These are phyloP conservation scores for Nymphaea colorata DNA, from an alignment of 164 flowering plant species.

Conservation along the genomic window DNA sequence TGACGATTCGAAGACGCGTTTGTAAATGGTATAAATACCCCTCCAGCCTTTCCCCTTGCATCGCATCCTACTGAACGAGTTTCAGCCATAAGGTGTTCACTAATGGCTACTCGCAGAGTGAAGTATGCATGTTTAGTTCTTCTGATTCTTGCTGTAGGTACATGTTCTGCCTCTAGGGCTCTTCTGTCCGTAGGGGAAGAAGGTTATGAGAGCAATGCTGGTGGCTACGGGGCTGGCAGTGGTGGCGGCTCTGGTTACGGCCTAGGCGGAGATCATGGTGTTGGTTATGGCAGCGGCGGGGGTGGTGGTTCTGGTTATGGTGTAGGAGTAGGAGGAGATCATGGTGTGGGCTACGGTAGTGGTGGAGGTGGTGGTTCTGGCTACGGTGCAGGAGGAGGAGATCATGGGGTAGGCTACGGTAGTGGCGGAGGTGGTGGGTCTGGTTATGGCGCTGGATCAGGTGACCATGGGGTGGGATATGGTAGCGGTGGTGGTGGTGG, in stretches of 20 bases:
- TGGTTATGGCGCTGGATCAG: too few species aligned
- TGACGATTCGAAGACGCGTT: too few species aligned
- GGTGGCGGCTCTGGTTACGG: not conserved
- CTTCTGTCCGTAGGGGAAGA: constrained; percentile 14
- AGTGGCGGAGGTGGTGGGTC: too few species aligned
- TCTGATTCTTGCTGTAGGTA: constrained; percentile 20
- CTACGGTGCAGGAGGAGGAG: too few species aligned
- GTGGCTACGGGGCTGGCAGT: not conserved
- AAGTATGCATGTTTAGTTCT: constrained; percentile 4
- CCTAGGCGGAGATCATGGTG: constrained; percentile 2
- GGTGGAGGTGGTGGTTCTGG: too few species aligned
- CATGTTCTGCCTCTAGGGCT: constrained; percentile 22
- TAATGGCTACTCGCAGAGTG: constrained; percentile 21
- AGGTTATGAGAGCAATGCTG: not conserved
- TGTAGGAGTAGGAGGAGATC: too few species aligned
- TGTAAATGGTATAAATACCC: constrained; percentile 14
- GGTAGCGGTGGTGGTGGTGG: too few species aligned
- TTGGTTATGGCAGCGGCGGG: too few species aligned
- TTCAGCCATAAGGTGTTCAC: not conserved
- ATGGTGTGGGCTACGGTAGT: too few species aligned
- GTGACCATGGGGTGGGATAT: too few species aligned
- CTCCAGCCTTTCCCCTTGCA: constrained; percentile 1
- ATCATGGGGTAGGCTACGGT: too few species aligned
- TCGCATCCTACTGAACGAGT: constrained; percentile 3
- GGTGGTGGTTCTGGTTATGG: too few species aligned